Base-by-base conservation (phyloP, 495 filamentous ascomycete genomes). In the Platismatia glauca region DNA sequence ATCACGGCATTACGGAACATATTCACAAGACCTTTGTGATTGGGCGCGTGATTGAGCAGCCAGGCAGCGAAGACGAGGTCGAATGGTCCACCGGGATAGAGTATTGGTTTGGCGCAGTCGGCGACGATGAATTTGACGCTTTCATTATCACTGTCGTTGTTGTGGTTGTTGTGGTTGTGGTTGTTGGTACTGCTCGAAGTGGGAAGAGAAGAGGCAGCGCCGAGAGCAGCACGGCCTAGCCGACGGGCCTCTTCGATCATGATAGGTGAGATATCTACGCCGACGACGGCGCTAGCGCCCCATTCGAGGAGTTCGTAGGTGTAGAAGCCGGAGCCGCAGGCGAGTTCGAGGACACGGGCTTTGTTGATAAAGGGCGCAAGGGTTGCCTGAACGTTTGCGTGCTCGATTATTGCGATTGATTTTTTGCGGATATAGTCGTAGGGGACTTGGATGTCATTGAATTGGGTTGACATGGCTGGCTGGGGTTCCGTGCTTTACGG, bases 41-140 rank as follows among this genome's bases (percentile, higher is more conserved):
- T 66, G 31, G 66, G 52, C 12, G 75, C 73, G 58, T 76, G 76
- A 64, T 76, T 75, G 34, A 76, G 68, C n/a, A 77, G 61, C 74
- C 74, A 77, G 43, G 63, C 67, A 1, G 60, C 74, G 31, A 74
- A 68, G 18, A 74, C 74, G 33, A 76, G 8, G 62, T 77, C 73
- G 62, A 77, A 78, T 13, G 67, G 68, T 13, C 68, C 74, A n/a
- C 69, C 71, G 7, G 66, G 63, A 35, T 61, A 65, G 7, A 4
- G 13, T 20, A 22, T 48, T 0, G 67, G 67, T 38, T 66, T 62
- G 11, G 52, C 37, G 63, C 71, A 68, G 48, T 73, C 71, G 5
- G 44, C 70, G 4, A 67, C 57, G 7, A 55, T 37, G 60, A 65
- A 73, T 13, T 29, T 27, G 7, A 71, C 24, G 12, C 53, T 55